phyloP scores from a whole-genome alignment of 1,284 basidiomycete species.

The Heterobasidion annosum region DNA sequence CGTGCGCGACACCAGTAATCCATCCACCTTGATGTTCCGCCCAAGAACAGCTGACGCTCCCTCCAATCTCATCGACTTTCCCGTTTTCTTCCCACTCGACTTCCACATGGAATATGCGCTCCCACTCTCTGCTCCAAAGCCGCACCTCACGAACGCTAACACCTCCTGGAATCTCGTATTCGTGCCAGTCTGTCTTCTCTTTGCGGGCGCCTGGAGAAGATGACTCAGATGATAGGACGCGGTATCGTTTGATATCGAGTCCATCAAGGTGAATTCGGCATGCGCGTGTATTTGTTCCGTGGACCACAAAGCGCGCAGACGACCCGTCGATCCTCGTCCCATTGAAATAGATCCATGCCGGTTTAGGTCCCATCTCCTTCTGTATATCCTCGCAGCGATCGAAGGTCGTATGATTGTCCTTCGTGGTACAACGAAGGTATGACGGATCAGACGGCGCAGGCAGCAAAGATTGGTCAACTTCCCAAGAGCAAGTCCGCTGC shows the following conservation, averaged over 20 bases:
- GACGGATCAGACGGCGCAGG: conserved; percentile 16
- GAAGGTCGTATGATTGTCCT: background rate
- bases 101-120: conserved; percentile 45
- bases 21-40: conserved; percentile 51
- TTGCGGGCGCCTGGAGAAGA: background rate
- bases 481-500: conserved; percentile 27
- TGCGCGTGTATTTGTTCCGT: conserved; percentile 50
- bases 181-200: conserved; percentile 28
- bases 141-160: conserved; percentile 30
- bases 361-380: background rate
- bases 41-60: conserved; percentile 61
- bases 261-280: conserved; percentile 56
- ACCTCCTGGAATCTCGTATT: conserved; percentile 34
- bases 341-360: conserved; percentile 20
- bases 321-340: conserved; percentile 25
- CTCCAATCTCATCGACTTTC: conserved; percentile 15
- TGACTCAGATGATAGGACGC: conserved; percentile 14
- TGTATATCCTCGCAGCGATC: background rate
- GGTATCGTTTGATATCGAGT: conserved; percentile 30
- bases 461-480: conserved; percentile 18
- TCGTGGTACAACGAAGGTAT: conserved; percentile 8
- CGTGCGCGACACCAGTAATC: conserved; percentile 15
- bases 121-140: conserved; percentile 69
- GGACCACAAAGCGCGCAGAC: conserved; percentile 35
- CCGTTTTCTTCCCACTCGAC: conserved; percentile 25